Evolutionary conservation across 169 alveolate species (phyloP).

Genomic region (Theileria annulata): DNA sequence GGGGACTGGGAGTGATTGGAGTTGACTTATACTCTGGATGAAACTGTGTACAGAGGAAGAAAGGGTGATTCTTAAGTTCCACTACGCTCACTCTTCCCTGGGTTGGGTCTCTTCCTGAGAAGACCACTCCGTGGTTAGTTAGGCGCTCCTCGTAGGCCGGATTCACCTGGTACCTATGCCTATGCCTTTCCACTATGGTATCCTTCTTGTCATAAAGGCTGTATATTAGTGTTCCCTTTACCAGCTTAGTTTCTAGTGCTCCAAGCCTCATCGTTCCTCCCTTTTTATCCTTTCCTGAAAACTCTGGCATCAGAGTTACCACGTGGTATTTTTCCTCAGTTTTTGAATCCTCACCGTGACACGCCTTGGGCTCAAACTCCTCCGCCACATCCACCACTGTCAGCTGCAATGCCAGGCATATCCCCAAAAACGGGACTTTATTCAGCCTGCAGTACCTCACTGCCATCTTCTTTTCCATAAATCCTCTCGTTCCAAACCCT

Average conservation of each 20-base stretch:
- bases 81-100: conserved; percentile 88
- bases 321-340: conserved; percentile 59
- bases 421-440: conserved; percentile 88
- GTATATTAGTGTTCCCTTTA: conserved; percentile 86
- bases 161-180: conserved; percentile 93
- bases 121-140: conserved; percentile 86
- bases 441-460: conserved; percentile 85
- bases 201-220: conserved; percentile 82
- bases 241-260: conserved; percentile 81
- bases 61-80: conserved; percentile 87
- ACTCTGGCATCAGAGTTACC: conserved; percentile 60
- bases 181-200: conserved; percentile 89
- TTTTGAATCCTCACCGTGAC: conserved; percentile 72
- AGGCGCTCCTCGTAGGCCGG: conserved; percentile 81
- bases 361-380: conserved; percentile 82
- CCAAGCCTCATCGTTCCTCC: conserved; percentile 96
- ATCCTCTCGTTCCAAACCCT: conserved; percentile 94
- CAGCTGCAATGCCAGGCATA: conserved; percentile 93
- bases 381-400: conserved; percentile 83
- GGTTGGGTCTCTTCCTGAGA: conserved; percentile 87
- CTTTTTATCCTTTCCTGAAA: conserved; percentile 67
- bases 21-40: conserved; percentile 94
- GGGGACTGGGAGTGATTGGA: conserved; percentile 87
- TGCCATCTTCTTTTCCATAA: conserved; percentile 88
- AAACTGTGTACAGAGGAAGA: conserved; percentile 90